Evolutionary conservation across 2,329 filamentous ascomycete species (phyloP), one percentile per base, ranked within the genome.

Genomic region (Trichoderma simmonsii): DNA sequence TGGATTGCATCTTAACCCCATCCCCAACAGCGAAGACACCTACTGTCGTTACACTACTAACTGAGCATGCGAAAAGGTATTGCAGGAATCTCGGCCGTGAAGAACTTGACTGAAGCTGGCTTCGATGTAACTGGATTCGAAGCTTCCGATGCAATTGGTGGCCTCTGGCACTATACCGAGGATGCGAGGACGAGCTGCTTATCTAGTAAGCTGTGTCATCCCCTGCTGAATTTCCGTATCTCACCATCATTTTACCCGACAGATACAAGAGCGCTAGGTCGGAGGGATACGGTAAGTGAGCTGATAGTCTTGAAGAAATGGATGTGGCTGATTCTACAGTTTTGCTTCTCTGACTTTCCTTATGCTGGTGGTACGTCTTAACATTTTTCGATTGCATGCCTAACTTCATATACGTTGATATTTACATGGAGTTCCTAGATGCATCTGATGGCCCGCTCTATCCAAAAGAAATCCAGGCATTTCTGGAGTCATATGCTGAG

Each of bases 11-110:
- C 51, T 14, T 48, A 21, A 21, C 18, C 43, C 5, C 18, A 12
- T 24, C n/a, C n/a, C 9, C 9, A 12, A 51, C 11, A 24, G 21
- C 11, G 18, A 21, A 32, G 28, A n/a, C 8, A n/a, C 5, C 8
- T 21, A 24, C 7, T 3, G 9, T 32, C 28, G 2, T 4, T 32
- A n/a, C 28, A 12, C 18, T 60, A 34, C 18, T 60, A 21, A 60
- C 28, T 9, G 12, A 21, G 12, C 9, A 60, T 21, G 18, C 24
- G 3, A 9, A 67, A 57, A 67, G 64, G 64, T 2, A 67, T 67
- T 21, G 64, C 64, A 14, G 64, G 64, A 7, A 39, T 67, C 77
- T 92, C 91, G 24, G 83, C 78, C 77, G 92, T 92, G 72, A 90
- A 85, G 11, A 90, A 77, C 28, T 36, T 67, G 64, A 67, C 64